Conservation (phyloP, 768 basidiomycete genomes). For the Pleurotus salmoneostramineus region DNA sequence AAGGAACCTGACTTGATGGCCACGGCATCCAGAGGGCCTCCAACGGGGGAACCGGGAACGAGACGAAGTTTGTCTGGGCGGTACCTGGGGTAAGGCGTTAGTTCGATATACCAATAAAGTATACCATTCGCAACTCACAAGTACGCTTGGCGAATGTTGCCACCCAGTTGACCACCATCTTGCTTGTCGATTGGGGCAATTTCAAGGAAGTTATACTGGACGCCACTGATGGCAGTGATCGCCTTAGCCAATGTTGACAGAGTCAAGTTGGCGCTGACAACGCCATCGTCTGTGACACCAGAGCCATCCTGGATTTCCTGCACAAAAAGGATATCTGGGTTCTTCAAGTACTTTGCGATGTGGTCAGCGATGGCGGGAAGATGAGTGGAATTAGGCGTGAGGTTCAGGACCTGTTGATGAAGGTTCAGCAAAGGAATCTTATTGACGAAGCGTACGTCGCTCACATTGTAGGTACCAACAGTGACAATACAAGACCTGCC, state of each 20-base stretch:
- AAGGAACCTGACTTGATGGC: conserved; percentile 26
- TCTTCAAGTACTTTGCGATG: conserved; percentile 41
- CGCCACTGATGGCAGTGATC: conserved; percentile 37
- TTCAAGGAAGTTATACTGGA: conserved; percentile 44
- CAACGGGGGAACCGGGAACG: conserved; percentile 39
- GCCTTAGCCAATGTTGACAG: conserved; percentile 44
- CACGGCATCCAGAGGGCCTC: conserved; percentile 43
- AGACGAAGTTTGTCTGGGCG: conserved; percentile 46
- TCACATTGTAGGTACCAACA: conserved; percentile 59
- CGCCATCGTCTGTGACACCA: conserved; percentile 48
- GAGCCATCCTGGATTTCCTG: conserved; percentile 65
- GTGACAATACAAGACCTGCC: conserved; percentile 40
- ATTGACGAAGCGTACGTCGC: conserved; percentile 9
- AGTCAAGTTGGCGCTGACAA: conserved; percentile 49
- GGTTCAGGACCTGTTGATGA: conserved; percentile 46
- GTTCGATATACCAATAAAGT: background rate
- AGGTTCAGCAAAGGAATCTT: background rate
- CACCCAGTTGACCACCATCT: conserved; percentile 61
- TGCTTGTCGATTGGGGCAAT: conserved; percentile 48
- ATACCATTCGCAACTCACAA: conserved; percentile 28
- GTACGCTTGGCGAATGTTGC: conserved; percentile 59
- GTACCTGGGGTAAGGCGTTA: conserved; percentile 24
- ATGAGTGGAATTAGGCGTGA: conserved; percentile 45
- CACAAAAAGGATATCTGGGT: conserved; percentile 58
- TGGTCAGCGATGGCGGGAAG: conserved; percentile 47